Conservation (phyloP, 148 eudicot species). For the Rhododendron mucronatum region DNA sequence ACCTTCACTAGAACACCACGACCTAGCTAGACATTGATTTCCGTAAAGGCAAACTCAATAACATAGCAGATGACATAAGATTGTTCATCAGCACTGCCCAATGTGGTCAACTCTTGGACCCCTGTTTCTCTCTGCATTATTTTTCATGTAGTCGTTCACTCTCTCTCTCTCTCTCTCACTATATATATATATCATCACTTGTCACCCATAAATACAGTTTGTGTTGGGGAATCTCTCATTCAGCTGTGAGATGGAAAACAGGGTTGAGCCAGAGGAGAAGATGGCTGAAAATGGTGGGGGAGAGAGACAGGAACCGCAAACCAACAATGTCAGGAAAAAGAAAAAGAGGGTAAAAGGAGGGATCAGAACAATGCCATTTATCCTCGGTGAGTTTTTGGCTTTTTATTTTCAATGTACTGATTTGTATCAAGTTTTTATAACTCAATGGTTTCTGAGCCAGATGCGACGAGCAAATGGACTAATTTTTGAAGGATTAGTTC, state of each 20-base stretch:
- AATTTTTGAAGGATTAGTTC: background rate
- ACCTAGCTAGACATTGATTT: background rate
- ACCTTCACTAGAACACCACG: background rate
- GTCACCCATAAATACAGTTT: background rate
- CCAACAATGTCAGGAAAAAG: conserved; percentile 11
- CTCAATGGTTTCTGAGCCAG: background rate
- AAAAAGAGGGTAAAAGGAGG: conserved; percentile 43
- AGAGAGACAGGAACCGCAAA: conserved; percentile 20
- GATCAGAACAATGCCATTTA: conserved; percentile 74
- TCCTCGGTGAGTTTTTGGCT: conserved; percentile 40
- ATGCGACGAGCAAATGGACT: background rate
- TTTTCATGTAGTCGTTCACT: background rate
- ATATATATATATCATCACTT: background rate
- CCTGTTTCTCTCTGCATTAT: background rate
- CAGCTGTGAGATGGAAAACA: background rate
- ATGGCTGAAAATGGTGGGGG: conserved; percentile 3
- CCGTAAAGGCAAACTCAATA: background rate
- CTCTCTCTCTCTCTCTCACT: too few relatives aligned
- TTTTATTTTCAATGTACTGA: background rate
- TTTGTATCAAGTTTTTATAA: background rate
- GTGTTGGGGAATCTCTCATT: background rate
- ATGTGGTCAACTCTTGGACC: background rate
- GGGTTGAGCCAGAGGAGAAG: background rate
- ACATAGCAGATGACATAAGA: background rate
- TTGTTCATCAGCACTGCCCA: background rate